Conservation (phyloP, 768 basidiomycete genomes). For the Trametopsis cervina region DNA sequence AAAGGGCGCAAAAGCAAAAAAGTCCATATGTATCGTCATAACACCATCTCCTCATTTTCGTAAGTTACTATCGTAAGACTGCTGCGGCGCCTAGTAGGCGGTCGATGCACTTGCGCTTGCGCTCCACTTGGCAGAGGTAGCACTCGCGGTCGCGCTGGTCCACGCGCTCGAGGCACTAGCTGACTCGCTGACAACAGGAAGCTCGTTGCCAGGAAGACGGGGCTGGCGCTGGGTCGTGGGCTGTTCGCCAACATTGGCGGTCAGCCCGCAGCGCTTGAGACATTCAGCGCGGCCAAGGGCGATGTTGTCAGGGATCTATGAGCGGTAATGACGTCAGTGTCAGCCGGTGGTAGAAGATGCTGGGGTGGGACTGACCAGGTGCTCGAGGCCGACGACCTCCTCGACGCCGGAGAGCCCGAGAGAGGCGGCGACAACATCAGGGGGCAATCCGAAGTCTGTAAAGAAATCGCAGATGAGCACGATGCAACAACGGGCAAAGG, state of each 20-base stretch:
- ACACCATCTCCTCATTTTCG: no score
- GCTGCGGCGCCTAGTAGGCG: no score
- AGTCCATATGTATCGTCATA: no score
- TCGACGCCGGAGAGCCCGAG: conserved; percentile 24
- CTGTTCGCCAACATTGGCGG: conserved; percentile 13
- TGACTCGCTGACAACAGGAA: conserved; percentile 12
- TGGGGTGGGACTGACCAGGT: conserved; percentile 10
- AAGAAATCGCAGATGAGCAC: no score
- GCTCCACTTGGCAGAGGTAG: conserved; percentile 6
- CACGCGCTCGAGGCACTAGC: neutral
- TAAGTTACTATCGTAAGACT: no score
- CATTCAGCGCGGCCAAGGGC: conserved; percentile 23
- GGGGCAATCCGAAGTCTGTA: conserved; percentile 23
- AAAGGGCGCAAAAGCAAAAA: no score
- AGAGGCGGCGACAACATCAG: conserved; percentile 22
- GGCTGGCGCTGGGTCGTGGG: conserved; percentile 24
- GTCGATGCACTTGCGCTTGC: neutral
- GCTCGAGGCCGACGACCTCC: conserved; percentile 20
- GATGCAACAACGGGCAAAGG: no score
- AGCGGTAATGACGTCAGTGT: no score
- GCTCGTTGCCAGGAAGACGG: conserved; percentile 20
- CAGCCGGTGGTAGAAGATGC: neutral
- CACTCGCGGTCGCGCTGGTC: neutral
- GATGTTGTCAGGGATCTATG: conserved; percentile 26
- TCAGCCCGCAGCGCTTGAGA: conserved; percentile 21